These are phyloP conservation scores for Podospora didyma DNA, from an alignment of 495 filamentous ascomycete species.

Conservation along the genomic window DNA sequence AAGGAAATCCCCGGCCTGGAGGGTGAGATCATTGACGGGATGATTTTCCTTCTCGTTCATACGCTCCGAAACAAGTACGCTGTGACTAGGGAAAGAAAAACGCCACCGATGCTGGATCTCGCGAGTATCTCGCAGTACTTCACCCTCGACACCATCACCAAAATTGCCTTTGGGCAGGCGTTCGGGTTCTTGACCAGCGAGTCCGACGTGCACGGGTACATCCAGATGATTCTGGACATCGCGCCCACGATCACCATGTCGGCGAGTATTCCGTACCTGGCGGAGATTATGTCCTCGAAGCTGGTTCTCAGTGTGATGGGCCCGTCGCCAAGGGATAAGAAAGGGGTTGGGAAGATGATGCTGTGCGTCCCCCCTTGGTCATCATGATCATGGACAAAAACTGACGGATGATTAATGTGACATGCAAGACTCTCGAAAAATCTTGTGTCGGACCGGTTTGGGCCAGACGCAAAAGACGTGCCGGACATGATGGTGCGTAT, in stretches of 20 bases:
- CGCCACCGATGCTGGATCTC: background rate
- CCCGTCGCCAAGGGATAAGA: background rate
- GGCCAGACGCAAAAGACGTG: background rate
- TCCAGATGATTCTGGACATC: background rate
- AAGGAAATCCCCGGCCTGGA: conserved; percentile 15
- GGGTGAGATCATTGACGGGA: conserved; percentile 35
- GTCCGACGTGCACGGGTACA: background rate
- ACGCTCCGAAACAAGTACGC: conserved; percentile 12
- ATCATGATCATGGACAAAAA: no score
- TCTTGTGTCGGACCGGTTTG: background rate
- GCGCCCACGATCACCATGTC: background rate
- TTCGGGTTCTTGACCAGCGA: background rate
- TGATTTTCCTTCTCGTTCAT: conserved; percentile 25
- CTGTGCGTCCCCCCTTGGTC: no score
- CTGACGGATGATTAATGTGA: no score
- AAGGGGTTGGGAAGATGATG: background rate
- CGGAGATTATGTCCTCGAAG: background rate
- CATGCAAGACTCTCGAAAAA: no score
- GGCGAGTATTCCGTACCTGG: background rate
- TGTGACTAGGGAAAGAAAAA: background rate
- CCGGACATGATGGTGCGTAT: background rate
- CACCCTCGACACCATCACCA: conserved; percentile 40
- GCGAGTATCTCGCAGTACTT: background rate
- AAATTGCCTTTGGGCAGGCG: conserved; percentile 38
- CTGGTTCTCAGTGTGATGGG: background rate